A percentile compares a stretch with the other conserved stretches of the same genome.
phyloP scores from a whole-genome alignment of 371 early-diverging fungal species.

The Ordospora pajunii region DNA sequence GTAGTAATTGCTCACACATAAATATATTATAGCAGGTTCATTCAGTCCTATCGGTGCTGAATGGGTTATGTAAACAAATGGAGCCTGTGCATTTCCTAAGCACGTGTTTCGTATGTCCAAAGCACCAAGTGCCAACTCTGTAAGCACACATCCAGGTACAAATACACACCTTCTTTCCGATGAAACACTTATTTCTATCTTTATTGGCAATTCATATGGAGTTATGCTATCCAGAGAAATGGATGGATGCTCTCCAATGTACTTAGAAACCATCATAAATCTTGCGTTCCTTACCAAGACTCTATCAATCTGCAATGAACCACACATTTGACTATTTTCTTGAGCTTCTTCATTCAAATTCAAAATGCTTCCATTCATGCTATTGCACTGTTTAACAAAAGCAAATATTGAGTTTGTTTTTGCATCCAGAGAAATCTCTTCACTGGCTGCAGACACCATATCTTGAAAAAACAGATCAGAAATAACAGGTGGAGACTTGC shows the following conservation, averaged over 20 bases:
- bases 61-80: slow-evolving; percentile 8
- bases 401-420: not conserved
- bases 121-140: not conserved
- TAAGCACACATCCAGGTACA: not conserved
- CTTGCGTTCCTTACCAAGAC: not conserved
- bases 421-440: not conserved
- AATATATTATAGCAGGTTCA: not conserved
- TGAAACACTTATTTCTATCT: not conserved
- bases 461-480: not conserved
- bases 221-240: no score
- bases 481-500: not conserved
- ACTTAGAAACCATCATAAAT: no score
- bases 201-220: not conserved
- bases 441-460: not conserved
- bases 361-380: no score
- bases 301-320: not conserved
- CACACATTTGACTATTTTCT: no score
- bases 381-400: not conserved
- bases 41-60: not conserved
- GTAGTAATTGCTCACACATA: not conserved
- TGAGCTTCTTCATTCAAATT: no score
- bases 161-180: not conserved
- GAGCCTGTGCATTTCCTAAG: not conserved
- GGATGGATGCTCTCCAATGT: not conserved
- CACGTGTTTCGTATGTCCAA: not conserved